Percentiles rank a stretch among this genome's conserved stretches.
These are phyloP conservation scores for Alisma plantagoaquatica DNA, from an alignment of 106 monocot genomes.

Conservation along the genomic window DNA sequence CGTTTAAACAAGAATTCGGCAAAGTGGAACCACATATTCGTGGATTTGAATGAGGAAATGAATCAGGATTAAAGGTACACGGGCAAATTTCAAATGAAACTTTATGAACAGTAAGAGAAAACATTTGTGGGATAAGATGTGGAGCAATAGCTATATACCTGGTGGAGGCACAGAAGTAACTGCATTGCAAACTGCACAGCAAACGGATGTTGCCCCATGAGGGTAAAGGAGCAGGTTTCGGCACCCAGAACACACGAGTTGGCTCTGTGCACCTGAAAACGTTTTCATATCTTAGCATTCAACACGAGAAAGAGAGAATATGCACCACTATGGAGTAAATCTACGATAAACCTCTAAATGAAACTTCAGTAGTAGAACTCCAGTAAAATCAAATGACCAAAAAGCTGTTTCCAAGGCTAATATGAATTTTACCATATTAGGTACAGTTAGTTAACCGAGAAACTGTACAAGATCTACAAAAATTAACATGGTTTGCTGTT, in stretches of 20 bases:
- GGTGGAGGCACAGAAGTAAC: constrained; percentile 74
- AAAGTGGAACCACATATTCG: no score
- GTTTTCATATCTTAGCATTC: not conserved
- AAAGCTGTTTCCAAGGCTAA: no score
- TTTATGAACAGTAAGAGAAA: no score
- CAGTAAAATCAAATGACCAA: not conserved
- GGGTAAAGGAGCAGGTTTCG: constrained; percentile 87
- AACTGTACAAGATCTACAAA: no score
- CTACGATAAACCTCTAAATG: not conserved
- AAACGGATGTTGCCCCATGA: constrained; percentile 68
- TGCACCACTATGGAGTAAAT: not conserved
- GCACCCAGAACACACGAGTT: constrained; percentile 85
- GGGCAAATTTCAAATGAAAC: no score
- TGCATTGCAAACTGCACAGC: constrained; percentile 82
- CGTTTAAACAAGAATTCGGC: no score
- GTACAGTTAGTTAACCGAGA: no score
- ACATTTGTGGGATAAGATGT: no score
- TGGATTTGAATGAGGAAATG: no score
- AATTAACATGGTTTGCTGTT: no score
- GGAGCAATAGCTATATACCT: constrained; percentile 31
- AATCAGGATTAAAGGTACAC: no score
- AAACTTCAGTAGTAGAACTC: not conserved
- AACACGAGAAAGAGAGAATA: not conserved
- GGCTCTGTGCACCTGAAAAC: constrained; percentile 60
- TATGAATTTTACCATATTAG: no score